These are phyloP conservation scores for Microstegium vimineum DNA, from an alignment of 176 grass and related monocot species.

Conservation along the genomic window DNA sequence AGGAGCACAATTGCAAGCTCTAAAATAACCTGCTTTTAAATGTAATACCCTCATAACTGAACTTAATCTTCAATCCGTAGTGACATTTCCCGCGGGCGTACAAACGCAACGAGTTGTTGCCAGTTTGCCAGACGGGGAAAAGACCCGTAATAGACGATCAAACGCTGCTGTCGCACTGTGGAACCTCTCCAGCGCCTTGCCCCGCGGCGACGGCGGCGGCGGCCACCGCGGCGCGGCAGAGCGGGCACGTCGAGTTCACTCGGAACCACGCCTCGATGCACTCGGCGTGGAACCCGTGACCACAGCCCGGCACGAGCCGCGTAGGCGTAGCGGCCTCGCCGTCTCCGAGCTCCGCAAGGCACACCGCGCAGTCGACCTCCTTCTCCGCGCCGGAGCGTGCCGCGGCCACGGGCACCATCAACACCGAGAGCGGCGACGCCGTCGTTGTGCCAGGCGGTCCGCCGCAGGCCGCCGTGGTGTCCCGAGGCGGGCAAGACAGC, in stretches of 20 bases:
- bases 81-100: not conserved
- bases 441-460: not conserved
- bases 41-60: no score
- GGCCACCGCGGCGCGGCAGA: conserved; percentile 28
- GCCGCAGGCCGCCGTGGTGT: no score
- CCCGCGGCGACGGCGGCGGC: not conserved
- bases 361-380: conserved; percentile 50
- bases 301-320: conserved; percentile 36
- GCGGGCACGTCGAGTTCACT: conserved; percentile 38
- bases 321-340: not conserved
- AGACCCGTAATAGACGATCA: not conserved
- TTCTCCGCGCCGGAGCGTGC: not conserved
- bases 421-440: conserved; percentile 5
- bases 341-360: conserved; percentile 22
- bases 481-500: not conserved
- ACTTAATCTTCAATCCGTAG: not conserved
- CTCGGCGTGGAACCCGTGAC: conserved; percentile 47
- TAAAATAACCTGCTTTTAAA: no score
- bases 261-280: conserved; percentile 47
- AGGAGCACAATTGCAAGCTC: not conserved
- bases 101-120: not conserved
- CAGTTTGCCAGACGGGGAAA: not conserved
- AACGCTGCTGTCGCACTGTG: not conserved
- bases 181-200: not conserved
- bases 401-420: conserved; percentile 5